Base-by-base conservation (phyloP, 2,329 filamentous ascomycete genomes). In the Clarireedia sp. region DNA sequence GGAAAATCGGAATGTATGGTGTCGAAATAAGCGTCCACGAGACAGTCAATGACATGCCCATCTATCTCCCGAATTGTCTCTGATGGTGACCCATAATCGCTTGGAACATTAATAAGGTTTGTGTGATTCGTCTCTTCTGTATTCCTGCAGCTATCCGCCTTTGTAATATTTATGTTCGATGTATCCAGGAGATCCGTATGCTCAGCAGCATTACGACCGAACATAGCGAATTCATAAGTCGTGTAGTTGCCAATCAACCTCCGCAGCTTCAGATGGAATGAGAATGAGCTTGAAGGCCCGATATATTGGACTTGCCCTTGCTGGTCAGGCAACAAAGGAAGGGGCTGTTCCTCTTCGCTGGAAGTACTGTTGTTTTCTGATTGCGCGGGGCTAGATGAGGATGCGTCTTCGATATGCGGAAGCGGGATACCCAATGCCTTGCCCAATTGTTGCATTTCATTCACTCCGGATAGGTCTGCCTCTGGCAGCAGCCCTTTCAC, bases 291-390 rank as follows among this genome's bases (percentile, higher is more conserved):
- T 41, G 68, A 67, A 1, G 70, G 71, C 1, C 72, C 73, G 57
- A 74, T 74, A 61, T 73, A 75, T 61, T 75, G 72, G 38, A 68
- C 70, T 62, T 74, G 72, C 6, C 72, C 72, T 54, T 74, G 72
- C 61, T 72, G 71, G 60, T 75, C 72, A 5, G 69, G 72, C 17
- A 41, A 17, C 16, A 41, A 19, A 4, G 38, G 38, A 19, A 41
- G 16, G 6, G 38, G 10, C 36, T 66, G 61, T 50, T 72, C 69
- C 19, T 72, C 71, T 17, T 61, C 63, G n/a, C 68, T 68, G 8
- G 26, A 41, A 10, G 8, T 17, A 10, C 55, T 59, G 16, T 63
- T 64, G 51, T 59, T 64, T 33, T 41, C 58, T 9, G 55, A 49
- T 8, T 51, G n/a, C 14, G 38, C n/a, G 2, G 38, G 38, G 38